Evolutionary conservation across 2,329 filamentous ascomycete species (phyloP), one percentile per base, ranked within the genome.

Genomic region (Ceratocystis diversiconidia): DNA sequence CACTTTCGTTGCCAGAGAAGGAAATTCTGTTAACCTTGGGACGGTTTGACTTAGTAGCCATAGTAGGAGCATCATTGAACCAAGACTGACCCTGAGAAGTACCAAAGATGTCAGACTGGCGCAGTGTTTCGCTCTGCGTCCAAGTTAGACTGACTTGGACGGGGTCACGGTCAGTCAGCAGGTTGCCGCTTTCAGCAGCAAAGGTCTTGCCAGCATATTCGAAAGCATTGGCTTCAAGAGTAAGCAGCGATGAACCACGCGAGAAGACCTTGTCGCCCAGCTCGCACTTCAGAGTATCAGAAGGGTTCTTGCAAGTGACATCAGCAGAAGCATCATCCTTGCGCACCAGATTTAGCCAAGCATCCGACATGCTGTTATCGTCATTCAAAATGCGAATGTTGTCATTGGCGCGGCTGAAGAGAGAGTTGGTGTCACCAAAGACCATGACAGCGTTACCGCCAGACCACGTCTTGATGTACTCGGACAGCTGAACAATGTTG

Each of bases 201-300:
- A 88, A 88, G 69, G 76, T 77, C 57, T 70, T 70, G 57, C 80
- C 78, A 8, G 79, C 80, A 72, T 88, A 88, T 70, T 75, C 75
- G 71, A 81, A 85, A 25, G 71, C 72, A 0, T 75, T 79, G 0
- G 82, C 81, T 0, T 71, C 69, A 2, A 86, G 75, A 36, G 70
- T 71, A 3, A 84, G 69, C 2, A 79, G 69, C 19, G 76, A 70
- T n/a, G 77, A 78, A 32, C 77, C 76, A 43, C 83, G 80, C 75
- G 82, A 86, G 69, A 86, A 80, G 59, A 86, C 75, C 74, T 88
- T 88, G 74, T 88, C 85, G 44, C 88, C 83, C 2, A 80, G 83
- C 74, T 88, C 85, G 73, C 85, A 88, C 3, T 73, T 72, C 70
- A 78, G 77, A 60, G 73, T 78, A 0, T 76, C 75, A 32, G 79